Evolutionary conservation across 1,284 basidiomycete genomes (phyloP), one percentile per base, ranked within the genome.

Genomic region (Pisolithus thermaeus): DNA sequence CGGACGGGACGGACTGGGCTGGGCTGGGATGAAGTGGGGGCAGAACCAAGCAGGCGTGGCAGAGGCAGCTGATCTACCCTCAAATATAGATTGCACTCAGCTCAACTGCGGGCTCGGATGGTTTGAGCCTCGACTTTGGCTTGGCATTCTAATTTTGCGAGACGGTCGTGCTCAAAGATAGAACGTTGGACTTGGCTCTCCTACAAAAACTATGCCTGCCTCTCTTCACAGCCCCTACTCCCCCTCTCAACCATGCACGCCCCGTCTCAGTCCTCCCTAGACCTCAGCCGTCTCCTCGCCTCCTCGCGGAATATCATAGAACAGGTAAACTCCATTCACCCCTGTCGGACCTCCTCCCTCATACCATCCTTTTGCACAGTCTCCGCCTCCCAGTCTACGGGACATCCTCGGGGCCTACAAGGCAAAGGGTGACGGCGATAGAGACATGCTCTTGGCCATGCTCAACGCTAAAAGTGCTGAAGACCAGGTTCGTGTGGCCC

Each of bases 391-490:
- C 0, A 84, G 75, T 55, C 75, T 95, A 46, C 80, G 87, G 47
- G 90, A 92, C 60, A 92, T 95, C 39, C 81, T 95, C 28, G 77
- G 80, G 42, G 91, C 92, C 14, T 95, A 93, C 73, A 79, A 80
- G 56, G 71, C 80, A 39, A 87, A 84, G 60, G 92, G 92, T 52
- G 89, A 93, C 58, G 92, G 90, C 45, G 92, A 95, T 75, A 78
- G 91, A 38, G 90, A 93, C 51, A 86, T 93, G 80, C 75, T 95
- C 25, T 77, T 94, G 46, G 82, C 89, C 58, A 89, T 95, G 77
- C 75, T 95, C 49, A 90, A 86, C 56, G 91, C 92, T 65, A 94
- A 95, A 73, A 81, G 83, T 54, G 84, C 91, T 23, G 92, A 95
- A 66, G 92, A 95, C 66, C 87, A 93, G 80, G 84, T 84, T 43